phyloP scores from a whole-genome alignment of 2,329 filamentous ascomycete genomes.

The Epichloe gansuensis region DNA sequence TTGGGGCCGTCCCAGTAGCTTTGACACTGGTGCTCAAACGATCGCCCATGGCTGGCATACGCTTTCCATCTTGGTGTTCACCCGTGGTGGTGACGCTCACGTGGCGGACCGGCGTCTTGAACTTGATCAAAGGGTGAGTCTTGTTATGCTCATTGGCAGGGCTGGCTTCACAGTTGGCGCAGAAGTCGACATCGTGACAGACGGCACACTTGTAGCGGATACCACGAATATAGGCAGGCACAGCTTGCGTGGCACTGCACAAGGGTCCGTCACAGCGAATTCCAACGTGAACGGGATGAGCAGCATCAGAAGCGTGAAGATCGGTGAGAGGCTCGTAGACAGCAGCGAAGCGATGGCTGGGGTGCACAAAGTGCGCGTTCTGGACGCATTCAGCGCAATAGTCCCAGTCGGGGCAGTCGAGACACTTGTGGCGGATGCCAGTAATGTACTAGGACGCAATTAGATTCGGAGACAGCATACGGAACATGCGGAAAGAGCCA shows the following conservation, averaged over 20 bases:
- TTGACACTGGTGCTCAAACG: conserved; percentile 29
- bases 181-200: conserved; percentile 92
- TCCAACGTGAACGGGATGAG: conserved; percentile 53
- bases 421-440: conserved; percentile 90
- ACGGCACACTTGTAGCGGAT: conserved; percentile 95
- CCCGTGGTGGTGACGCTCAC: conserved; percentile 78
- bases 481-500: not conserved
- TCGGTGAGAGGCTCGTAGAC: conserved; percentile 59
- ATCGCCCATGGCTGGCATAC: conserved; percentile 63
- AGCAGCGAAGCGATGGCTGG: conserved; percentile 76
- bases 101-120: conserved; percentile 83
- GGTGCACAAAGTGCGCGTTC: conserved; percentile 57
- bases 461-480: not conserved
- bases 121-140: conserved; percentile 94
- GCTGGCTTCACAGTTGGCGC: conserved; percentile 81
- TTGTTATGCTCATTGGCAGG: conserved; percentile 79
- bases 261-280: conserved; percentile 93
- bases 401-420: conserved; percentile 96
- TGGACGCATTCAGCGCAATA: conserved; percentile 71
- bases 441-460: conserved; percentile 45
- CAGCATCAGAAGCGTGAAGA: conserved; percentile 9
- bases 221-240: conserved; percentile 65
- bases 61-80: conserved; percentile 57
- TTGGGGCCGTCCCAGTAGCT: conserved; percentile 31
- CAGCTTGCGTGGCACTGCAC: conserved; percentile 48